These are phyloP conservation scores for Sporothrix humicola DNA, from an alignment of 2,329 filamentous ascomycete species.

Conservation along the genomic window DNA sequence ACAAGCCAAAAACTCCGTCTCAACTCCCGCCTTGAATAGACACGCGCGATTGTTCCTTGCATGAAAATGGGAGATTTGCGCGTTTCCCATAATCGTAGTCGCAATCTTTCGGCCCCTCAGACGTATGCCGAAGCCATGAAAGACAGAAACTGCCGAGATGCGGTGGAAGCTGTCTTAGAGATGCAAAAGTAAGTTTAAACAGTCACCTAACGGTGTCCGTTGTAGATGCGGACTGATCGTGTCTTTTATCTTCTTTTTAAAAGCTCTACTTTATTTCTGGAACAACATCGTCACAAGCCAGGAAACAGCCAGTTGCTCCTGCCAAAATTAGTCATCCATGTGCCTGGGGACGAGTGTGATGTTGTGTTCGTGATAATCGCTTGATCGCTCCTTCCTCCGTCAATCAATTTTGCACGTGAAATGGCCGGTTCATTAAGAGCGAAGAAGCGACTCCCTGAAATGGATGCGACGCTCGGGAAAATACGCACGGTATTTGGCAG, in stretches of 20 bases:
- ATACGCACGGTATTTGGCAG: constrained; percentile 1
- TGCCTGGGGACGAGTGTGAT: not conserved
- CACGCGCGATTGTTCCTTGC: not conserved
- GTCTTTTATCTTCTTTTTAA: no score
- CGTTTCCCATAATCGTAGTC: not conserved
- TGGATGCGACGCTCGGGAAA: constrained; percentile 4
- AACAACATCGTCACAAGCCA: constrained; percentile 2
- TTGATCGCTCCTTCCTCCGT: not conserved
- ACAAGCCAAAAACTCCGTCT: not conserved
- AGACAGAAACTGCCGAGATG: not conserved
- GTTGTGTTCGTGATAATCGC: not conserved
- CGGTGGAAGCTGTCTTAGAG: not conserved
- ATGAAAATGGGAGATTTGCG: not conserved
- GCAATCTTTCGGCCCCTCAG: not conserved
- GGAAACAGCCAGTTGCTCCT: not conserved
- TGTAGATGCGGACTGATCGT: no score
- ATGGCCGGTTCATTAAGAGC: not conserved
- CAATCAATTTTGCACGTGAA: constrained; percentile 25
- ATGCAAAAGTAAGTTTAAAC: not conserved
- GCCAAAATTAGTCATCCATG: not conserved
- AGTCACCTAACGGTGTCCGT: no score
- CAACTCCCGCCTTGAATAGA: no score
- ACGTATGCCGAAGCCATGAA: not conserved
- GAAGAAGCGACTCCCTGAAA: not conserved
- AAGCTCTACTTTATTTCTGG: not conserved